Conservation (phyloP, 2,329 filamentous ascomycete genomes). For the Plectosphaerella cucumerina region DNA sequence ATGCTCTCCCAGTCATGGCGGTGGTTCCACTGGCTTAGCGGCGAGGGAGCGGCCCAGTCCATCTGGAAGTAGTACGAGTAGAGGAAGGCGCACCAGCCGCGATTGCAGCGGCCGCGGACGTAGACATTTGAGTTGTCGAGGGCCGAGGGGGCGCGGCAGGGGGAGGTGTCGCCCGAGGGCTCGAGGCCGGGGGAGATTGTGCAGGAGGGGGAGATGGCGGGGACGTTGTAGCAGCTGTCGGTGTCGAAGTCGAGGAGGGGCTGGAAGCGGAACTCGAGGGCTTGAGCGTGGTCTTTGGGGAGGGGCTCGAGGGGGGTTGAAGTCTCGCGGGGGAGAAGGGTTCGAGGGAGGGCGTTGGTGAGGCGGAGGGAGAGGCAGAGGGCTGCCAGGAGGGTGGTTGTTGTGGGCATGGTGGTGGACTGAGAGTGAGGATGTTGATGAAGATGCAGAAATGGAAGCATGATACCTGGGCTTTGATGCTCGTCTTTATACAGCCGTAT, state of each 20-base stretch:
- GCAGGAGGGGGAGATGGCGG: conserved; percentile 29
- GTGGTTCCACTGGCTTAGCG: conserved; percentile 10
- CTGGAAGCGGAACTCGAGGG: conserved; percentile 7
- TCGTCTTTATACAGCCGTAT: no score
- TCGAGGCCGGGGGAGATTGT: conserved; percentile 25
- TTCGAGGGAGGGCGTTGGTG: no score
- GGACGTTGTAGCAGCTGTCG: conserved; percentile 33
- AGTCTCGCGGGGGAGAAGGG: no score
- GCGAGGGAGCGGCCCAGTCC: conserved; percentile 7
- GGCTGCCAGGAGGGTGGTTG: no score
- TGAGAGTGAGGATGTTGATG: no score
- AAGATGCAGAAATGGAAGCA: no score
- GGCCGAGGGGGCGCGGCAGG: conserved; percentile 23
- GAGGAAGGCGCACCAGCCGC: conserved; percentile 26
- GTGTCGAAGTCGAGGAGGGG: conserved; percentile 27
- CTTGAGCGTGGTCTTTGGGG: no score
- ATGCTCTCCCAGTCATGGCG: conserved; percentile 20
- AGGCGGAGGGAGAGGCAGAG: no score
- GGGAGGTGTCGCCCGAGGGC: conserved; percentile 5
- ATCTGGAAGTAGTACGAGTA: conserved; percentile 20
- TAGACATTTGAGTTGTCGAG: conserved; percentile 26
- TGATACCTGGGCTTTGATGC: no score
- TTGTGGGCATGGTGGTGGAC: no score
- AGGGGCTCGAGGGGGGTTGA: no score
- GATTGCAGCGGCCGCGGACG: conserved; percentile 25